Percentiles rank a stretch among this genome's conserved stretches.
phyloP scores from a whole-genome alignment of 2,329 filamentous ascomycete species.

The Monilinia fructigena region DNA sequence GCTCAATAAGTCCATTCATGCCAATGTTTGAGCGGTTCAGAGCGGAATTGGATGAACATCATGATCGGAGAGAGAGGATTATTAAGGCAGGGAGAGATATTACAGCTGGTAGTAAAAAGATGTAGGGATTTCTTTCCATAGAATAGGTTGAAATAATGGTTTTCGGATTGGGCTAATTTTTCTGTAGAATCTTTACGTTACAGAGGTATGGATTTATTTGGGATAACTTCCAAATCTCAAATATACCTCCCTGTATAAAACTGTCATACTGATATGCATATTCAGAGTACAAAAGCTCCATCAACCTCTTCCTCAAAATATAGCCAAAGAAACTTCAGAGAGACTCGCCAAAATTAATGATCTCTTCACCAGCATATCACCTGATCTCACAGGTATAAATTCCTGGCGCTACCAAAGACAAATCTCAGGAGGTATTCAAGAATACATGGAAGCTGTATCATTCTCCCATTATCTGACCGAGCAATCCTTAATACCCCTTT shows the following conservation, averaged over 20 bases:
- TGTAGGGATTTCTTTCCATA: constrained; percentile 54
- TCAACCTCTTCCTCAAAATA: constrained; percentile 62
- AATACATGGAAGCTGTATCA: constrained; percentile 87
- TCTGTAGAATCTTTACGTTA: constrained; percentile 72
- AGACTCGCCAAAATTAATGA: constrained; percentile 69
- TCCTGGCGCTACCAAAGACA: constrained; percentile 77
- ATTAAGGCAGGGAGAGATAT: constrained; percentile 92
- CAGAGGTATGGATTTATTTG: constrained; percentile 59
- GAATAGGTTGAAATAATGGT: too few species aligned
- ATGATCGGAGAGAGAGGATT: constrained; percentile 85
- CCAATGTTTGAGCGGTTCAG: constrained; percentile 85
- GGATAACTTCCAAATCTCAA: not conserved
- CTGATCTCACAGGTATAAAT: constrained; percentile 76
- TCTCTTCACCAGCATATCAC: constrained; percentile 65
- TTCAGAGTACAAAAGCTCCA: constrained; percentile 63
- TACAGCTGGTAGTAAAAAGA: constrained; percentile 93
- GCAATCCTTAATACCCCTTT: constrained; percentile 69
- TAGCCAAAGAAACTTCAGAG: constrained; percentile 66
- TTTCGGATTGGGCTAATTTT: constrained; percentile 30
- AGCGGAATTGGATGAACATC: constrained; percentile 86
- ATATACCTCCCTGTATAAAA: not conserved
- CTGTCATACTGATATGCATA: constrained; percentile 7
- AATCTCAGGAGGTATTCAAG: constrained; percentile 79
- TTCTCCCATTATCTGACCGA: constrained; percentile 84
- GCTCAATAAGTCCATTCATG: constrained; percentile 49